phyloP scores from a whole-genome alignment of 345 rosid species.

The Acer campestre region DNA sequence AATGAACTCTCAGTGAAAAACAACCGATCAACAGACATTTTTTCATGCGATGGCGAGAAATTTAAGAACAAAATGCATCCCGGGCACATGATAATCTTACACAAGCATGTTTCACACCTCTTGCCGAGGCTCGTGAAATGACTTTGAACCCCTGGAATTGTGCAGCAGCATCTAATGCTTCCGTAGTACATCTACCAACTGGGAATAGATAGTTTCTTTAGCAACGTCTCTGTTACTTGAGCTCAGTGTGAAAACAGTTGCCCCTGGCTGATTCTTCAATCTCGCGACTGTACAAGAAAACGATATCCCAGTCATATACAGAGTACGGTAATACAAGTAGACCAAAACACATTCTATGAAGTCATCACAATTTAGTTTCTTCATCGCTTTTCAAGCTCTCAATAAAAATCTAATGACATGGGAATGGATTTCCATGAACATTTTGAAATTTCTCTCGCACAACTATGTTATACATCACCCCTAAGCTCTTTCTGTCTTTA shows the following conservation, averaged over 20 bases:
- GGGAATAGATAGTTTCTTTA: constrained; percentile 44
- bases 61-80: background rate
- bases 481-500: background rate
- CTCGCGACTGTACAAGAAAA: constrained; percentile 52
- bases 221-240: constrained; percentile 52
- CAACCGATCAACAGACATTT: background rate
- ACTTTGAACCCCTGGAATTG: background rate
- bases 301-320: background rate
- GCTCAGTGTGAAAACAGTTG: constrained; percentile 47
- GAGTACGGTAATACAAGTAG: background rate
- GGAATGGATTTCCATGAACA: background rate
- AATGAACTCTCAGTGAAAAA: background rate
- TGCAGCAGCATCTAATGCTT: constrained; percentile 22
- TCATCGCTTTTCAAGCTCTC: background rate
- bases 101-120: background rate
- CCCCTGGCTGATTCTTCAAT: constrained; percentile 63
- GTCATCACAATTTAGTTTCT: background rate
- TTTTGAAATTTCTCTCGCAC: background rate
- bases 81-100: background rate
- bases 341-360: background rate
- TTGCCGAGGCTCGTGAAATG: background rate
- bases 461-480: background rate
- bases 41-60: background rate
- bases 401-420: background rate
- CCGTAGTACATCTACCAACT: constrained; percentile 37